Evolutionary conservation across 225 moss, liverwort and hornwort genomes (phyloP).

Genomic region (Antitrichia curtipendula): DNA sequence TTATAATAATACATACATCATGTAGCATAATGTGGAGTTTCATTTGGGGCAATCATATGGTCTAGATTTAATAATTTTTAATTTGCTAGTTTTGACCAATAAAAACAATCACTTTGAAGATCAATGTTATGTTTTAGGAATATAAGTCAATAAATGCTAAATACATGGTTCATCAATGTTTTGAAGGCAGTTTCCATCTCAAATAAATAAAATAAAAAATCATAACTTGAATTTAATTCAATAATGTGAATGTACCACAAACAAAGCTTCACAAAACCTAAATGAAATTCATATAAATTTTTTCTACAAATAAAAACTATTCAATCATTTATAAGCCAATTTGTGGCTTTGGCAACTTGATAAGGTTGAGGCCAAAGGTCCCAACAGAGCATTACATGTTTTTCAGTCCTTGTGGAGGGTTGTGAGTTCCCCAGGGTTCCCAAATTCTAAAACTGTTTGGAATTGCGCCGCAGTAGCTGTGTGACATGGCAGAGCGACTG

Average conservation of each 20-base stretch:
- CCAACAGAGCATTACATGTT: no score
- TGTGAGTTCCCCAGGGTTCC: no score
- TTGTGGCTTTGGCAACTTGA: not conserved
- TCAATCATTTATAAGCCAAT: not conserved
- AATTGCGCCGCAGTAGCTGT: no score
- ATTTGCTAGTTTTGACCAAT: accelerated
- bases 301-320: not conserved
- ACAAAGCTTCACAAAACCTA: not conserved
- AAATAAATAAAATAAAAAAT: not conserved
- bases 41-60: not conserved
- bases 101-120: not conserved
- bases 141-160: not conserved
- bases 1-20: not conserved
- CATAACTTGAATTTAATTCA: not conserved
- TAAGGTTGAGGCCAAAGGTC: not conserved
- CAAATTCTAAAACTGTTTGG: no score
- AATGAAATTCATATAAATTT: no score
- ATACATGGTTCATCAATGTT: not conserved
- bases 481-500: no score
- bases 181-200: accelerated
- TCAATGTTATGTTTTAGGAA: not conserved
- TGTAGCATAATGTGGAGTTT: not conserved
- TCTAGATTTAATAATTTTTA: not conserved
- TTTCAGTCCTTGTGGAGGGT: no score
- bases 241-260: not conserved